These are phyloP conservation scores for Geotrichum cucujoidarum DNA, from an alignment of 1,139 yeast genomes.

Conservation along the genomic window DNA sequence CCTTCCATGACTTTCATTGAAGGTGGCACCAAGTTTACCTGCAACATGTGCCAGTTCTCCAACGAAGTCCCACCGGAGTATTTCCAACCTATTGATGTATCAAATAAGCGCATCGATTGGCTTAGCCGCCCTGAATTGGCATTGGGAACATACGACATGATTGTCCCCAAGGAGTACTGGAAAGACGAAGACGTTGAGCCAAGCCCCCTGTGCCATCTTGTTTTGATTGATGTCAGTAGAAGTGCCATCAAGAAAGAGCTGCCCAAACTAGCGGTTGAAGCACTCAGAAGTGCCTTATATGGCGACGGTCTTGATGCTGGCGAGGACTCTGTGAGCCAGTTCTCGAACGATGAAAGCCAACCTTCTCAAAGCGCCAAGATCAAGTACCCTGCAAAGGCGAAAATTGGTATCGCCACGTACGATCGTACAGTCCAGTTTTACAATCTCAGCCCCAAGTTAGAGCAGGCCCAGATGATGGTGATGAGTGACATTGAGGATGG, in stretches of 20 bases:
- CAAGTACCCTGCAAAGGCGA: conserved; percentile 42
- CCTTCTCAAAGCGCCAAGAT: conserved; percentile 17
- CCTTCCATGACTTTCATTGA: conserved; percentile 71
- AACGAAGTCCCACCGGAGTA: conserved; percentile 68
- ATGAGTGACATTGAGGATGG: conserved; percentile 74
- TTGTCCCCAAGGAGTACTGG: conserved; percentile 72
- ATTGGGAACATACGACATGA: conserved; percentile 78
- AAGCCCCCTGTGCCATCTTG: conserved; percentile 61
- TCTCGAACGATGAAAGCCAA: conserved; percentile 28
- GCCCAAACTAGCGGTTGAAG: conserved; percentile 65
- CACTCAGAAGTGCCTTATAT: conserved; percentile 58
- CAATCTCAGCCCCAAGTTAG: conserved; percentile 54
- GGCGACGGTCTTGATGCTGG: conserved; percentile 24
- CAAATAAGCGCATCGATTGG: conserved; percentile 59
- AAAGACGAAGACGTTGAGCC: conserved; percentile 44
- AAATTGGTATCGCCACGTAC: conserved; percentile 68
- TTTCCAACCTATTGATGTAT: conserved; percentile 55
- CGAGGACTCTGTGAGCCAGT: conserved; percentile 22
- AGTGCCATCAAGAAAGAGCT: conserved; percentile 60
- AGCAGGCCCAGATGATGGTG: conserved; percentile 60
- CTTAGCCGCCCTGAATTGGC: conserved; percentile 68
- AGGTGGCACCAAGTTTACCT: conserved; percentile 59
- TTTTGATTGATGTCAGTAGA: conserved; percentile 69
- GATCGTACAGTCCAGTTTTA: conserved; percentile 72
- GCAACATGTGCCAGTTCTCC: conserved; percentile 84